phyloP scores from a whole-genome alignment of 257 asterid species.

The Schizonepeta tenuifolia region DNA sequence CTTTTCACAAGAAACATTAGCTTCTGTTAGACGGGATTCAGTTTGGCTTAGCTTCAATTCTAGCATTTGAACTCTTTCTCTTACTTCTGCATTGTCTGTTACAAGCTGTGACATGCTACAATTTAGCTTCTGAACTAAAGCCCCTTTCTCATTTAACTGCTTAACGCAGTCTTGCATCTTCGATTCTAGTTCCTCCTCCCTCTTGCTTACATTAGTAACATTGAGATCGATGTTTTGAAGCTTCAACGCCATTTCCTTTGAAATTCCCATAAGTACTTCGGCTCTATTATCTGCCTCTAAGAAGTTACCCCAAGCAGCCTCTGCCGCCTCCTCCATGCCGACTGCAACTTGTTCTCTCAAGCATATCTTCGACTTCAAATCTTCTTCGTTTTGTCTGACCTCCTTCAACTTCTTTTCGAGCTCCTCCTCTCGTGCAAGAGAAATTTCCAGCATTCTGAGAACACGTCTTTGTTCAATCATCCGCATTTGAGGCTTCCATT shows the following conservation, averaged over 20 bases:
- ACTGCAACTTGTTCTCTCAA: constrained; percentile 75
- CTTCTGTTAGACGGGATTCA: constrained; percentile 33
- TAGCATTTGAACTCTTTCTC: constrained; percentile 49
- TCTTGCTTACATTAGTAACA: constrained; percentile 39
- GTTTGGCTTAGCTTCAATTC: constrained; percentile 53
- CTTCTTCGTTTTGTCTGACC: constrained; percentile 79
- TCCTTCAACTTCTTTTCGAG: constrained; percentile 71
- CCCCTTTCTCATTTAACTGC: constrained; percentile 53
- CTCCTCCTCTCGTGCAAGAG: constrained; percentile 72
- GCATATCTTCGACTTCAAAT: constrained; percentile 57
- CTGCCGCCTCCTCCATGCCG: constrained; percentile 93
- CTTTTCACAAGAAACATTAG: constrained; percentile 22
- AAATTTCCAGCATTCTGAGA: constrained; percentile 76
- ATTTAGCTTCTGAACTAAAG: constrained; percentile 49
- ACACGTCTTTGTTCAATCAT: constrained; percentile 56
- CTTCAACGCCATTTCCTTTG: constrained; percentile 68
- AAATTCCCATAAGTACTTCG: constrained; percentile 75
- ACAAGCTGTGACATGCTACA: constrained; percentile 40
- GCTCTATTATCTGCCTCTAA: constrained; percentile 80
- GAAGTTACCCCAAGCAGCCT: constrained; percentile 83
- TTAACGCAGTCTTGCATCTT: constrained; percentile 49
- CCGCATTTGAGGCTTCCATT: constrained; percentile 50
- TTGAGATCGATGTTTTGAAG: constrained; percentile 45
- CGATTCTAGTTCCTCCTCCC: constrained; percentile 49
- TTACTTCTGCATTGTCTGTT: constrained; percentile 56